Conservation (phyloP, 1,284 basidiomycete genomes). For the Ceratobasidium theobromae region DNA sequence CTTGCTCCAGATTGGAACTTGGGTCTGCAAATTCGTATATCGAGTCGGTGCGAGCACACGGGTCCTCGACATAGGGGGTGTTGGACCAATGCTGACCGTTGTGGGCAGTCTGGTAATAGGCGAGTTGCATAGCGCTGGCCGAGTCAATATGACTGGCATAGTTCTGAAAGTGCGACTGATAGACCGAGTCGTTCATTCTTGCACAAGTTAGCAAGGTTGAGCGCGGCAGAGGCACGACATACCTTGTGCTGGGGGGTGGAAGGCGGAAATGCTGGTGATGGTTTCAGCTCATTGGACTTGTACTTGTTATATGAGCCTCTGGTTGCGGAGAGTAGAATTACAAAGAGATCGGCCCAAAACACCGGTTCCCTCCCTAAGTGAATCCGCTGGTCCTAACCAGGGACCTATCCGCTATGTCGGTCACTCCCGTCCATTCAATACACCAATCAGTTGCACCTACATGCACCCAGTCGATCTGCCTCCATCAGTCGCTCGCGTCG, state of each 20-base stretch:
- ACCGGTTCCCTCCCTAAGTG: neutral
- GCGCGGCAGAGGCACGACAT: neutral
- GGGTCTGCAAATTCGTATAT: slow-evolving; percentile 25
- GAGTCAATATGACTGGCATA: slow-evolving; percentile 15
- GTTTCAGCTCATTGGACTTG: neutral
- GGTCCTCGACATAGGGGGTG: neutral
- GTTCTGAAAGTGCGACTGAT: slow-evolving; percentile 21
- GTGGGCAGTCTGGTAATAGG: slow-evolving; percentile 2
- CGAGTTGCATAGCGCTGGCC: slow-evolving; percentile 21
- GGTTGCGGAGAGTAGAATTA: neutral
- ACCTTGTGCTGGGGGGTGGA: neutral
- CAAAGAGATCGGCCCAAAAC: neutral
- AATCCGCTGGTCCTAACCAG: neutral
- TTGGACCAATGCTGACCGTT: slow-evolving; percentile 14
- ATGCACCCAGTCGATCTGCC: neutral
- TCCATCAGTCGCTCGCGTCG: neutral
- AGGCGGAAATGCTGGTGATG: neutral
- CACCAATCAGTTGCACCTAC: neutral
- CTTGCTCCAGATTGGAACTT: slow-evolving; percentile 25
- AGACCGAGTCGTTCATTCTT: slow-evolving; percentile 27
- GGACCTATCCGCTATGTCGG: too few species aligned
- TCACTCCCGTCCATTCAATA: neutral
- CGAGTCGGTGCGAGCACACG: neutral
- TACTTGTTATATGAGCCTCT: neutral
- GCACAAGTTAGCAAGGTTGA: neutral